Evolutionary conservation across 768 basidiomycete genomes (phyloP), one percentile per base, ranked within the genome.

Genomic region (Tulasnella sp.): DNA sequence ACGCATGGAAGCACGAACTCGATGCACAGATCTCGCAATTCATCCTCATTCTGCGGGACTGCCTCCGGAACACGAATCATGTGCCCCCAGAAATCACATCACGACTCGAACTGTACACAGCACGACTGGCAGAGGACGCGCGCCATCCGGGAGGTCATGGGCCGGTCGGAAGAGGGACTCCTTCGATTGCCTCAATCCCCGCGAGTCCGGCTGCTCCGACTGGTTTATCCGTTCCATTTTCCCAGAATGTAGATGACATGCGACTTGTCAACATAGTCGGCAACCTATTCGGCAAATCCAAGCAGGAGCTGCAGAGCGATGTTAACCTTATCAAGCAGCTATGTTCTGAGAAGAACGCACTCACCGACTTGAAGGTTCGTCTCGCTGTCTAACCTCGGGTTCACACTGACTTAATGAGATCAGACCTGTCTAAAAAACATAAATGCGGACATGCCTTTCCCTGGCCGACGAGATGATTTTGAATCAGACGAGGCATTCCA

Each of bases 401-500:
- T 78, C 82, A 38, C 19, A 46, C 39, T 40, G 10, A 40, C 39
- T 40, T 4, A 10, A 40, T 40, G 10, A 40, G 39, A 46, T 52
- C 42, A 96, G 94, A 94, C 93, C 46, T 96, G 94, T 83, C 87
- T 98, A 77, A 97, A 97, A 87, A 94, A 95, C 81, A 93, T 98
- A 83, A 94, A 93, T 77, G 92, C 93, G 18, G 93, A 94, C 31
- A 88, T 89, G 18, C 86, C 93, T 1, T 97, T 97, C 83, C 96
- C 96, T 1, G 95, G 93, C 24, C 89, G 92, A 75, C 88, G 93
- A 81, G 92, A 94, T 81, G 96, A 99, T 84, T 99, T 98, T 83
- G 89, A 91, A 42, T 92, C 85, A 76, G 93, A 95, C 5, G 90
- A 90, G 2, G 94, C 94, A 0, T 99, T 93, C 91, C 89, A 91